Percentiles rank a stretch among this genome's conserved stretches.
phyloP scores from a whole-genome alignment of 1,284 basidiomycete species.

The Cryptococcus sp. region DNA sequence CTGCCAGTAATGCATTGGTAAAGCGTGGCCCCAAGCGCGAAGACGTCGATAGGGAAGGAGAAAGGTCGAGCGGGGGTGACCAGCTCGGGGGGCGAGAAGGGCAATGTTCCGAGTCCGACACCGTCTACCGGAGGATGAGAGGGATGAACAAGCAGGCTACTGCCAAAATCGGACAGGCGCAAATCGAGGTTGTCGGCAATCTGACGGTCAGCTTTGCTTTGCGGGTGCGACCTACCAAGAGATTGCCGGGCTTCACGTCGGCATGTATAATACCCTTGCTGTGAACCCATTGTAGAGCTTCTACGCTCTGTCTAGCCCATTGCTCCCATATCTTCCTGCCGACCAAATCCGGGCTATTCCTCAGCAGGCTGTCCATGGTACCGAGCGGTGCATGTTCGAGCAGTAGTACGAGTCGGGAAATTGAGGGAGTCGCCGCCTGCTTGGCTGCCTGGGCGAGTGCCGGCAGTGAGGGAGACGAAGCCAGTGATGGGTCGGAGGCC shows the following conservation, averaged over 20 bases:
- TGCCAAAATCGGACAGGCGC: slow-evolving; percentile 50
- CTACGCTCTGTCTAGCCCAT: slow-evolving; percentile 45
- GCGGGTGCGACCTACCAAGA: slow-evolving; percentile 28
- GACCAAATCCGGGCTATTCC: slow-evolving; percentile 40
- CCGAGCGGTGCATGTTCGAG: slow-evolving; percentile 47
- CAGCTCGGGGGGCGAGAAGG: slow-evolving; percentile 52
- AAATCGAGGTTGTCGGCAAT: slow-evolving; percentile 43
- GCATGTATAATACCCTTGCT: slow-evolving; percentile 48
- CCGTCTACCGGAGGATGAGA: slow-evolving; percentile 46
- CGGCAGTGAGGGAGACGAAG: slow-evolving; percentile 20
- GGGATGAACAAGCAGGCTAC: slow-evolving; percentile 46
- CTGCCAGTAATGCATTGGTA: slow-evolving; percentile 48
- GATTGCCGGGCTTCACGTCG: slow-evolving; percentile 49
- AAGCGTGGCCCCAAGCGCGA: slow-evolving; percentile 50
- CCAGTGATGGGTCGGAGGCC: slow-evolving; percentile 1
- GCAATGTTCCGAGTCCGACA: slow-evolving; percentile 50
- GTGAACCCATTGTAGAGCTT: slow-evolving; percentile 48
- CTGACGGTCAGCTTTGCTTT: slow-evolving; percentile 11
- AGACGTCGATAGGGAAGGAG: slow-evolving; percentile 50
- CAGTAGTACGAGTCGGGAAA: slow-evolving; percentile 41
- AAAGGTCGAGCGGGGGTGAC: slow-evolving; percentile 44
- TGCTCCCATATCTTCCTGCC: slow-evolving; percentile 37
- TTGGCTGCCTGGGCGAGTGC: slow-evolving; percentile 15
- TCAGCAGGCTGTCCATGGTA: slow-evolving; percentile 42
- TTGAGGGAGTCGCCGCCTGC: slow-evolving; percentile 9